Evolutionary conservation across 2,329 filamentous ascomycete genomes (phyloP).

Genomic region (Pestalotiopsis sp.): DNA sequence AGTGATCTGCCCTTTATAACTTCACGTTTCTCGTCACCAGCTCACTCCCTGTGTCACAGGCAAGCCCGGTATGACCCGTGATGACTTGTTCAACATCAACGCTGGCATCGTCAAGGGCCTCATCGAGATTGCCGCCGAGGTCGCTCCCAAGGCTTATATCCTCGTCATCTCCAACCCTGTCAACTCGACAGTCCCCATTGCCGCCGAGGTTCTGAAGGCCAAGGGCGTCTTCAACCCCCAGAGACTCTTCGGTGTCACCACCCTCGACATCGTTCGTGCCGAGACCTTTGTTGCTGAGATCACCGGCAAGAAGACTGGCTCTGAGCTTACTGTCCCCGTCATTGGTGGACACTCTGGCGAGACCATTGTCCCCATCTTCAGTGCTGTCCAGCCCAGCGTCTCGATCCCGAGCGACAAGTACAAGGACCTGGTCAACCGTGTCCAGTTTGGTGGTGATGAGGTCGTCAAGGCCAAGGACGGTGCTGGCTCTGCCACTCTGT

Average conservation of each 20-base stretch:
- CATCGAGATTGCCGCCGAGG: slow-evolving; percentile 83
- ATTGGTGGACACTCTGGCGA: slow-evolving; percentile 97
- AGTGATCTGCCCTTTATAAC: slow-evolving; percentile 34
- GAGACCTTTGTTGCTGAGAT: slow-evolving; percentile 94
- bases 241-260: slow-evolving; percentile 97
- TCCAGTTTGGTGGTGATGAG: slow-evolving; percentile 98
- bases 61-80: slow-evolving; percentile 99
- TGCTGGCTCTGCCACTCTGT: slow-evolving; percentile 85
- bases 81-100: slow-evolving; percentile 99
- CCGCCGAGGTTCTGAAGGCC: slow-evolving; percentile 93
- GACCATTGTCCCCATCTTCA: slow-evolving; percentile 97
- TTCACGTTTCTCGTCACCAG: neutral
- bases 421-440: slow-evolving; percentile 86
- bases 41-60: slow-evolving; percentile 53
- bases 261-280: slow-evolving; percentile 95
- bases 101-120: slow-evolving; percentile 96
- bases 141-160: slow-evolving; percentile 89
- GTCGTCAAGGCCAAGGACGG: slow-evolving; percentile 95
- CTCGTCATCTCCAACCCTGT: slow-evolving; percentile 99
- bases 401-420: slow-evolving; percentile 88
- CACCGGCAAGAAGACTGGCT: slow-evolving; percentile 78
- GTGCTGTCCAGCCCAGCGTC: slow-evolving; percentile 79
- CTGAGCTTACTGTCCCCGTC: slow-evolving; percentile 84
- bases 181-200: slow-evolving; percentile 98
- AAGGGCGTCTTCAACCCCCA: slow-evolving; percentile 92